Percentiles rank a stretch among this genome's conserved stretches.
phyloP scores from a whole-genome alignment of 1,139 yeast genomes.

The Scheffersomyces parashehatae region DNA sequence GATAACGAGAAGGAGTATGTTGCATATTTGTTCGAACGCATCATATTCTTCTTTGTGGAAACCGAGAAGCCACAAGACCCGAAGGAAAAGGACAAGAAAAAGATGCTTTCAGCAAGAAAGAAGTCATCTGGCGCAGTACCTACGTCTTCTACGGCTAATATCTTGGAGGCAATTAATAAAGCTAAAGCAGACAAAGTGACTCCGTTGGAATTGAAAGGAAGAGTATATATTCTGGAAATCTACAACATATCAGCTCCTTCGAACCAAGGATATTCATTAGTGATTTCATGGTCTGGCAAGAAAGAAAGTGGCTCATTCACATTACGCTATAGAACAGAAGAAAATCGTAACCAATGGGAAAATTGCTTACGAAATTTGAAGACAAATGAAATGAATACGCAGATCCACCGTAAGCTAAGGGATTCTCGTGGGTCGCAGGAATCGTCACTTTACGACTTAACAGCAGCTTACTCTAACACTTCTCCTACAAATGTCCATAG shows the following conservation, averaged over 20 bases:
- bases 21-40: slow-evolving; percentile 85
- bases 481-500: slow-evolving; percentile 11
- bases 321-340: slow-evolving; percentile 69
- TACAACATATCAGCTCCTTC: slow-evolving; percentile 51
- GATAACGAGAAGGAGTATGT: slow-evolving; percentile 87
- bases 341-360: slow-evolving; percentile 71
- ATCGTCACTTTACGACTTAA: slow-evolving; percentile 24
- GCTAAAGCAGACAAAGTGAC: slow-evolving; percentile 27
- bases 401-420: slow-evolving; percentile 38
- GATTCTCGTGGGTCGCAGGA: slow-evolving; percentile 39
- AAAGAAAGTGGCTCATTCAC: slow-evolving; percentile 77
- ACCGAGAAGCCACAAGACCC: slow-evolving; percentile 21
- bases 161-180: slow-evolving; percentile 37
- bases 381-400: slow-evolving; percentile 44
- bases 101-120: slow-evolving; percentile 42
- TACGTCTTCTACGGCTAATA: slow-evolving; percentile 36
- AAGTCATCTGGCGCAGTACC: slow-evolving; percentile 36
- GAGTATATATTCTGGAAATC: slow-evolving; percentile 69
- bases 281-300: slow-evolving; percentile 77
- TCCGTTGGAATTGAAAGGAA: slow-evolving; percentile 59
- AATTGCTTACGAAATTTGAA: slow-evolving; percentile 50
- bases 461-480: slow-evolving; percentile 15
- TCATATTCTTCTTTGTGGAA: slow-evolving; percentile 76
- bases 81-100: slow-evolving; percentile 31
- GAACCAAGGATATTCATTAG: slow-evolving; percentile 52